Base-by-base conservation (phyloP, 352 stramenopile species). In the Phytopythium aichiense region DNA sequence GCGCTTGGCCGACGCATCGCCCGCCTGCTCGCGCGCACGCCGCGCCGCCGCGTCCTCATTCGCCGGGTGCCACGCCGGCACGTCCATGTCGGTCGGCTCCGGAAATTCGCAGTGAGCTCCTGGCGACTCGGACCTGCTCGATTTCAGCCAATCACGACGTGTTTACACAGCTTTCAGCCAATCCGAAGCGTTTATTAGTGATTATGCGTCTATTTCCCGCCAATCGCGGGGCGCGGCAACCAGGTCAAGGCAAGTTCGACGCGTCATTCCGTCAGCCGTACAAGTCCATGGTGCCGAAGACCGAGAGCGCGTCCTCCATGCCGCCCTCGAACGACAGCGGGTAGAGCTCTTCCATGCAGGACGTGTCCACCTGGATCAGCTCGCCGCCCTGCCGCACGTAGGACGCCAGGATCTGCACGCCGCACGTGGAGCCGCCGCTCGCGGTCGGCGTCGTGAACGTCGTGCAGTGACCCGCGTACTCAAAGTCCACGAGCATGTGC, bases 381-480 rank as follows among this genome's bases (percentile, higher is more conserved):
- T 73, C 68, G 51, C 84, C 84, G 59, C 74, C 69, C 59, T 82
- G 65, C 40, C 73, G 65, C 23, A 94, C 82, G 62, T 79, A 94
- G 16, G 82, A 92, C 16, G 74, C 65, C 22, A 94, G 68, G 63
- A 94, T 84, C 20, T 70, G 73, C 50, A 88, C 79, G 33, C 82
- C 84, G 58, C 84, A 94, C 8, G 81, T 87, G 11, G 66, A 38
- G 30, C 73, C 67, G 23, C 76, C 76, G 11, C 61, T 61, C 56
- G 61, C 69, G 30, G 68, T 79, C 20, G 77, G 80, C 38, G 84
- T 92, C 51, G 84, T 89, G 64, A 93, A 91, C 2, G 80, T 91
- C 42, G 84, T 93, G 69, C 83, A 92, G 58, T 92, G 83, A 15
- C 72, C 74, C 31, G 81, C 81, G 50, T 87, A 73, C 55, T 88